These are phyloP conservation scores for Aegilops speltoides DNA, from an alignment of 176 grass and related monocot species.

Conservation along the genomic window DNA sequence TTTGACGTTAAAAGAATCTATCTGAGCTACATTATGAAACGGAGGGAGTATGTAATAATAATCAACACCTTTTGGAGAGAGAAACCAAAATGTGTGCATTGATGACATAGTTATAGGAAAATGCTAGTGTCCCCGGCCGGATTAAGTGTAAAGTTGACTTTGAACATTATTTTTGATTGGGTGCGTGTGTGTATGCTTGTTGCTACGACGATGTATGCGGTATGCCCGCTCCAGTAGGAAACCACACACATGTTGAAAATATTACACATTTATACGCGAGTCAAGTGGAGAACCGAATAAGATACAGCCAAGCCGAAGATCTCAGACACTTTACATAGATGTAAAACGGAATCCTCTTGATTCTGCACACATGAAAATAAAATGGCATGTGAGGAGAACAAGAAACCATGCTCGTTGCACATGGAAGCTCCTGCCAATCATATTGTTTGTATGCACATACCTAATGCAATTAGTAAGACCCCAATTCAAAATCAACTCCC, in stretches of 20 bases:
- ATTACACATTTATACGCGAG: neutral
- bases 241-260: constrained; percentile 23
- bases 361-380: neutral
- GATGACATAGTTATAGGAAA: neutral
- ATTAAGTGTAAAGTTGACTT: constrained; percentile 14
- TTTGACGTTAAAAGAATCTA: no score
- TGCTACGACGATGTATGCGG: neutral
- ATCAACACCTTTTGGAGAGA: no score
- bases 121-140: neutral
- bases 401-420: constrained; percentile 10
- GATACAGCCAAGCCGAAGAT: constrained; percentile 9
- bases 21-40: no score
- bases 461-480: neutral
- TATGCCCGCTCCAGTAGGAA: neutral
- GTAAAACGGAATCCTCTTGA: neutral
- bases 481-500: neutral
- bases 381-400: constrained; percentile 29
- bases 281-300: constrained; percentile 22
- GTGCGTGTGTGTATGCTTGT: neutral
- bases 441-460: neutral
- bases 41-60: no score
- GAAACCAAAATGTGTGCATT: neutral
- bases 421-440: neutral
- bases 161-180: neutral
- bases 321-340: neutral